Conservation (phyloP, 768 basidiomycete species). For the Pulveroboletus sp. region DNA sequence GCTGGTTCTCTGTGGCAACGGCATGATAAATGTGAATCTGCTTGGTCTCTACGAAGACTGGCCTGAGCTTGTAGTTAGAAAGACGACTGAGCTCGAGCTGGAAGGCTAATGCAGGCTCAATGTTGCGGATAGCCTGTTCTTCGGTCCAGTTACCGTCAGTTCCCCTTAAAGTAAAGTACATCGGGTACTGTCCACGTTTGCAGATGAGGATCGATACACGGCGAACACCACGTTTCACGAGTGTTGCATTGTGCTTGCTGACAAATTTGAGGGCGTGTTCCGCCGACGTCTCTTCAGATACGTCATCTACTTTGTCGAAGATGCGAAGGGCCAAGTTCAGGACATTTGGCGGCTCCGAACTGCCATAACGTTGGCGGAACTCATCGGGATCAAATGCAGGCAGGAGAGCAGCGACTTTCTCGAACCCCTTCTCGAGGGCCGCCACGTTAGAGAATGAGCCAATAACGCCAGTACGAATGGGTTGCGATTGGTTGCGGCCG, state of each 20-base stretch:
- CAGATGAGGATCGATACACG: constrained; percentile 91
- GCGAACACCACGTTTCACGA: constrained; percentile 77
- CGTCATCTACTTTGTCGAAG: constrained; percentile 75
- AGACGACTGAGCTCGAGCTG: constrained; percentile 95
- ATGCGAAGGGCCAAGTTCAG: constrained; percentile 91
- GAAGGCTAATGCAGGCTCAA: constrained; percentile 96
- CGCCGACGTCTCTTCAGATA: constrained; percentile 73
- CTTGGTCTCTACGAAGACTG: constrained; percentile 94
- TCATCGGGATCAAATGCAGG: constrained; percentile 71
- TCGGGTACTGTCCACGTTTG: constrained; percentile 85
- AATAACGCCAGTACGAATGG: constrained; percentile 85
- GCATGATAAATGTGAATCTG: constrained; percentile 99
- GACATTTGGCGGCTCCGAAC: constrained; percentile 81
- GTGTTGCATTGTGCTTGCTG: constrained; percentile 58
- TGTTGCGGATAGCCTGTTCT: constrained; percentile 95
- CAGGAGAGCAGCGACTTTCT: constrained; percentile 64
- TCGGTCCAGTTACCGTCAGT: constrained; percentile 76
- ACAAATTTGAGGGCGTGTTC: constrained; percentile 65
- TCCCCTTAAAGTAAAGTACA: constrained; percentile 88
- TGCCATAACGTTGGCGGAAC: constrained; percentile 70
- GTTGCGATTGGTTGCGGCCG: constrained; percentile 79
- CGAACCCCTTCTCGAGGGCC: constrained; percentile 68
- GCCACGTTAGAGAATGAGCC: constrained; percentile 80
- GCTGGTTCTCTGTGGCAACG: constrained; percentile 90
- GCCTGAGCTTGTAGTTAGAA: constrained; percentile 93